Percentiles rank a stretch among this genome's conserved stretches.
phyloP scores from a whole-genome alignment of 257 asterid genomes.

The Ophiorrhiza pumila region DNA sequence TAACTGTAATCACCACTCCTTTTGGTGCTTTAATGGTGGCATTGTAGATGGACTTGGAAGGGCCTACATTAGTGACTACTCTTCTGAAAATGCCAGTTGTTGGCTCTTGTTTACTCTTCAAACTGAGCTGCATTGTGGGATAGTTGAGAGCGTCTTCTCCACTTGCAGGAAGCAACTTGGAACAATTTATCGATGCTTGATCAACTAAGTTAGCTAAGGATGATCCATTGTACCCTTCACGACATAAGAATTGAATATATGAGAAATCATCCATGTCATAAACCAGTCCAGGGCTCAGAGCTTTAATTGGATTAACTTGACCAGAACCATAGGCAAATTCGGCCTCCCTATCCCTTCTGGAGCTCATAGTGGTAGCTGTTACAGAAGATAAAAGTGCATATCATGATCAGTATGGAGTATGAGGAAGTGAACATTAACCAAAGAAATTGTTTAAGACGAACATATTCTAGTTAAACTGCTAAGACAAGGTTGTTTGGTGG shows the following conservation, averaged over 20 bases:
- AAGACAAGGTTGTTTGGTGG: neutral
- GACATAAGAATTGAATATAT: slow-evolving; percentile 74
- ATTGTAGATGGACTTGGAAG: slow-evolving; percentile 45
- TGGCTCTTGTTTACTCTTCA: slow-evolving; percentile 47
- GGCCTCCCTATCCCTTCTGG: slow-evolving; percentile 52
- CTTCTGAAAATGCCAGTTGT: slow-evolving; percentile 61
- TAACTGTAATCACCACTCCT: slow-evolving; percentile 62
- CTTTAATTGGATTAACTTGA: slow-evolving; percentile 63
- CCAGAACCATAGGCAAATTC: slow-evolving; percentile 94
- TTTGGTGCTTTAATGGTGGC: slow-evolving; percentile 64
- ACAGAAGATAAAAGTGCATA: neutral
- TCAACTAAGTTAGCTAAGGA: slow-evolving; percentile 43
- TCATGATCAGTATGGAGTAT: neutral
- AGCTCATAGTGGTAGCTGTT: slow-evolving; percentile 67
- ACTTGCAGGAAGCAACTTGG: slow-evolving; percentile 53
- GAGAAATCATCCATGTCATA: slow-evolving; percentile 75
- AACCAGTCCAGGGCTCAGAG: slow-evolving; percentile 73
- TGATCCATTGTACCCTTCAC: slow-evolving; percentile 65
- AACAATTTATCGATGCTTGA: slow-evolving; percentile 50
- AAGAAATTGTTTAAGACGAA: too few relatives aligned
- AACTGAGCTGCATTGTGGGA: slow-evolving; percentile 78
- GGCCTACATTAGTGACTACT: slow-evolving; percentile 71
- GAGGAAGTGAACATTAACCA: neutral
- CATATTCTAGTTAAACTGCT: neutral
- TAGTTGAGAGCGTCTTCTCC: slow-evolving; percentile 81